Percentiles rank a stretch among this genome's conserved stretches.
These are phyloP conservation scores for Suhomyces xylopsoci DNA, from an alignment of 805 yeast genomes.

Conservation along the genomic window DNA sequence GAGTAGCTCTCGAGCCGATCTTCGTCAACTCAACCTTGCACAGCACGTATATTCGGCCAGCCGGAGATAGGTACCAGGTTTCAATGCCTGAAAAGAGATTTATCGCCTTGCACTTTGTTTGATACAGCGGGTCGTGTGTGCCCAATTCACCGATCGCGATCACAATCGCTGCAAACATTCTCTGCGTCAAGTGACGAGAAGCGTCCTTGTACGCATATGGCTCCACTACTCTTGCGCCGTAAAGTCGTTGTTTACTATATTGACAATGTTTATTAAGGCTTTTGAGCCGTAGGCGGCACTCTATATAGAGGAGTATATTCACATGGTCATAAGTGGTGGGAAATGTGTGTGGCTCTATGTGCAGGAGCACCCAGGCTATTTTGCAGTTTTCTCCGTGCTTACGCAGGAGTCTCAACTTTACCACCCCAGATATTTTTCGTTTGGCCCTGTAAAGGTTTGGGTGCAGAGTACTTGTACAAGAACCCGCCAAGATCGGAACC, in stretches of 20 bases:
- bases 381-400: background rate
- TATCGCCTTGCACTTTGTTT: background rate
- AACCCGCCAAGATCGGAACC: conserved; percentile 60
- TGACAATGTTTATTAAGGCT: background rate
- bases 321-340: background rate
- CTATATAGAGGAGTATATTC: background rate
- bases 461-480: conserved; percentile 46
- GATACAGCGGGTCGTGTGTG: background rate
- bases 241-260: too few relatives aligned
- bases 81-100: background rate
- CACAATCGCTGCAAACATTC: background rate
- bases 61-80: background rate
- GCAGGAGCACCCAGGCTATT: background rate
- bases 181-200: background rate
- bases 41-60: background rate
- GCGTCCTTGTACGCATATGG: background rate
- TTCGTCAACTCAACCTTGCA: background rate
- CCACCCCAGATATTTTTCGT: conserved; percentile 32
- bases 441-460: conserved; percentile 26
- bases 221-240: background rate
- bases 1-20: background rate
- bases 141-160: background rate
- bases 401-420: conserved; percentile 1
- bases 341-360: background rate
- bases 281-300: background rate